Conservation (phyloP, 305 asterid genomes). For the Fraxinus angustifolia region DNA sequence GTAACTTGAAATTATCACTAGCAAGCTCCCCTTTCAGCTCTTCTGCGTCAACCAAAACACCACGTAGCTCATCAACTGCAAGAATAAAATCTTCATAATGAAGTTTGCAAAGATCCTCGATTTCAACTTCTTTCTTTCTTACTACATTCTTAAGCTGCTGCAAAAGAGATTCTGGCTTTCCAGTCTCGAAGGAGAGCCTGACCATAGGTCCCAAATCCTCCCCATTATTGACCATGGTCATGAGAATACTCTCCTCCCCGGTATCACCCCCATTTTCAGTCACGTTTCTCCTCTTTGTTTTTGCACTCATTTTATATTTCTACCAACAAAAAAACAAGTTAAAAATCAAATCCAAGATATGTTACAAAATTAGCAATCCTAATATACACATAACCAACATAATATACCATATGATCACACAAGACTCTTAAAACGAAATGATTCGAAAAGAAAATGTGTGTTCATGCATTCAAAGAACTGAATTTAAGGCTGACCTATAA, state of each 20-base stretch:
- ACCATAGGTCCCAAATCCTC: conserved; percentile 96
- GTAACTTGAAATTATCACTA: conserved; percentile 76
- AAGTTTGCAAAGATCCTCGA: conserved; percentile 93
- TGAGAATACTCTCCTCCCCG: conserved; percentile 77
- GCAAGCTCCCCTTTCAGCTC: conserved; percentile 84
- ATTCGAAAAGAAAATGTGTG: background rate
- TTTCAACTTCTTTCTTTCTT: conserved; percentile 80
- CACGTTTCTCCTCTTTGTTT: conserved; percentile 55
- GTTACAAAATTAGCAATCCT: conserved; percentile 15
- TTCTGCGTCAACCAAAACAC: conserved; percentile 93
- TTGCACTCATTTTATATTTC: conserved; percentile 45
- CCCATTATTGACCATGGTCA: conserved; percentile 71
- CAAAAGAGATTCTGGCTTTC: conserved; percentile 73
- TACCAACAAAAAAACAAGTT: conserved; percentile 26
- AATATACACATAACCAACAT: background rate
- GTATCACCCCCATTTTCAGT: conserved; percentile 72
- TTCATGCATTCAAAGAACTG: background rate
- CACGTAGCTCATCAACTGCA: conserved; percentile 93
- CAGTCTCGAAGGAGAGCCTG: conserved; percentile 71
- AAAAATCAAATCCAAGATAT: conserved; percentile 21
- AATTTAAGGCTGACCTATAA: background rate
- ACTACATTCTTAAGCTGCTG: conserved; percentile 74
- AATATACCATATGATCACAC: background rate
- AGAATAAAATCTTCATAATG: conserved; percentile 87
- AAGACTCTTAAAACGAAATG: conserved; percentile 1